Base-by-base conservation (phyloP, 345 rosid genomes). In the Dovyalis caffra region DNA sequence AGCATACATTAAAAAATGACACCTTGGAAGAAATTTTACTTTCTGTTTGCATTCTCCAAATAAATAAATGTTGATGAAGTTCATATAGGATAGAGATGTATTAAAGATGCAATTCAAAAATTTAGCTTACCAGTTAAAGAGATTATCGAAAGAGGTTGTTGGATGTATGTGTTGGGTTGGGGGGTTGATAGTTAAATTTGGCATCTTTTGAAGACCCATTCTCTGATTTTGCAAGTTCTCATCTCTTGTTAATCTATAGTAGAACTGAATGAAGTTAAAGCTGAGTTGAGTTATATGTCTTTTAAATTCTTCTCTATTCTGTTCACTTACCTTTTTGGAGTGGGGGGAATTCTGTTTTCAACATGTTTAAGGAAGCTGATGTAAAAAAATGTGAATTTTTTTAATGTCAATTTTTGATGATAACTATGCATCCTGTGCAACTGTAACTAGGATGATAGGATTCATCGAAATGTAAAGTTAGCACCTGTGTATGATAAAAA, bases 1-100 rank as follows among this genome's bases (percentile, higher is more conserved):
- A 69, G 16, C 15, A 40, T 71, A n/a, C 34, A 35, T 57, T 45
- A 71, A 71, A 16, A 67, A 67, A 67, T 38, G 70, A 67, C 37
- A 57, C 66, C 16, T 33, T n/a, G 3, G 5, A 56, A 31, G 38
- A 16, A 56, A 3, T 33, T 21, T 21, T 31, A 16, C 34, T 49
- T 20, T 14, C 21, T 33, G 45, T 47, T 2, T 18, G n/a, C 51
- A 29, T 2, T 9, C 32, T 45, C 57, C 18, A 15, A 40, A 2
- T 37, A 66, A 66, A 37, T 37, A 21, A 35, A 23, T 66, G 20
- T n/a, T 37, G 69, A 23, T 38, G 31, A 25, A 65, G 26, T n/a
- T 65, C 51, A 45, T 43, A 3, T 43, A 45, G 21, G 21, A 45
- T 45, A 15, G 6, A 45, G 51, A 45, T 45, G 51, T 18, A 45